Base-by-base conservation (phyloP, 1,284 basidiomycete genomes). In the Uromyces viciae-fabae region DNA sequence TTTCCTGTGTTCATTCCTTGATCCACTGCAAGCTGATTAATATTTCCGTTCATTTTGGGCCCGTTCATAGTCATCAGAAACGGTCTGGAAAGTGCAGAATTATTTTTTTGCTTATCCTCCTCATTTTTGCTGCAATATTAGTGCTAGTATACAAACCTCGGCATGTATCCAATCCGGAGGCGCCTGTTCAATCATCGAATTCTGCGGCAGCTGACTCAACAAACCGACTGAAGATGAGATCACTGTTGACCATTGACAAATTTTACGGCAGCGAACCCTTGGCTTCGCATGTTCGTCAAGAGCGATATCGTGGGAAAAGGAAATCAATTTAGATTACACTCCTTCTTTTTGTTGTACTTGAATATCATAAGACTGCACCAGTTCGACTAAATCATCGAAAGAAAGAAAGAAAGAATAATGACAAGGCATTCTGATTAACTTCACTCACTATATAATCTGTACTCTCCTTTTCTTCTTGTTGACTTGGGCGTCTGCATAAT, bases 11-110 rank as follows among this genome's bases (percentile, higher is more conserved):
- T 38, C 40, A 5, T 42, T 8, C 22, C 28, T 78, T 17, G 25
- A 58, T 43, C 52, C 66, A 36, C 60, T 64, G 19, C 7, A 46
- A n/a, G 31, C 62, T 73, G 17, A 71, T 28, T 36, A 38, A 25
- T 15, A 73, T 64, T 58, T 25, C 62, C 5, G 54, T 74, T 75
- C 66, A 54, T 76, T 52, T 62, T 19, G n/a, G 25, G 14, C 43
- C 46, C 11, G 5, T 38, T 14, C 17, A 7, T 86, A 94, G 92
- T 82, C 95, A 98, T 86, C 97, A 99, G 88, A 91, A 91, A 84
- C 93, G 93, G 84, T 94, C 94, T 1, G 95, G 95, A 60, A 90
- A 94, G 85, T 90, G 95, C 85, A 92, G 92, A 86, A 94, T 94
- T 86, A 98, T 99, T 82, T 92, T 98, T 85, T 89, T 99, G 46